Evolutionary conservation across 2,329 filamentous ascomycete genomes (phyloP).

Genomic region (Conoideocrella luteorostrata): DNA sequence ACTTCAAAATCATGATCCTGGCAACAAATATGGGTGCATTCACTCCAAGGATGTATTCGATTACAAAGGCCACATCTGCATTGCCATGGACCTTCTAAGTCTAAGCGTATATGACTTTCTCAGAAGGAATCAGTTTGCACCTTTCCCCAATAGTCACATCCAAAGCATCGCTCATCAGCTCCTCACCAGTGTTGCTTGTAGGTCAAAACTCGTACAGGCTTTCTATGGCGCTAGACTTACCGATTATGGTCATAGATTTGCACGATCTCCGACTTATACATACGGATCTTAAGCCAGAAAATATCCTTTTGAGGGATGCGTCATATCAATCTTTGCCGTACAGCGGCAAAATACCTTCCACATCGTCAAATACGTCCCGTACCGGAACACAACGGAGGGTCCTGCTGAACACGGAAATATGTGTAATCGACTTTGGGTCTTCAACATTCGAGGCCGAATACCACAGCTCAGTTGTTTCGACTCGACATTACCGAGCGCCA

Average conservation of each 20-base stretch:
- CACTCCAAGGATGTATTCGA: constrained; percentile 96
- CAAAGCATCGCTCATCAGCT: constrained; percentile 94
- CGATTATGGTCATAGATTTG: constrained; percentile 53
- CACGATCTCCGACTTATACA: constrained; percentile 97
- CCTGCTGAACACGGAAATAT: constrained; percentile 61
- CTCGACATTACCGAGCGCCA: constrained; percentile 62
- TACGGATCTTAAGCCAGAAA: constrained; percentile 69
- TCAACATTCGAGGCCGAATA: constrained; percentile 69
- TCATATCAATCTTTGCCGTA: constrained; percentile 66
- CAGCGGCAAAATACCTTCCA: constrained; percentile 62
- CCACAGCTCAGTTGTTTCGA: constrained; percentile 65
- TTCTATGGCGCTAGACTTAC: not conserved
- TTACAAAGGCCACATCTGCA: constrained; percentile 93
- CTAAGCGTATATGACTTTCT: constrained; percentile 98
- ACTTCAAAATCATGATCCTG: constrained; percentile 80
- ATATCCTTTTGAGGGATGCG: constrained; percentile 60
- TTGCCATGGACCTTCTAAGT: constrained; percentile 69
- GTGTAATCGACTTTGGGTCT: constrained; percentile 65
- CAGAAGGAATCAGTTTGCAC: constrained; percentile 93
- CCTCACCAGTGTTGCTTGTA: constrained; percentile 96
- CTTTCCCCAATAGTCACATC: constrained; percentile 97
- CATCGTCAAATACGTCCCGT: constrained; percentile 53
- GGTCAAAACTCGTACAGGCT: constrained; percentile 34
- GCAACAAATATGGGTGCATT: constrained; percentile 94
- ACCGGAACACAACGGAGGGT: constrained; percentile 59